Conservation (phyloP, 306 rosid species). For the Coriaria nepalensis region DNA sequence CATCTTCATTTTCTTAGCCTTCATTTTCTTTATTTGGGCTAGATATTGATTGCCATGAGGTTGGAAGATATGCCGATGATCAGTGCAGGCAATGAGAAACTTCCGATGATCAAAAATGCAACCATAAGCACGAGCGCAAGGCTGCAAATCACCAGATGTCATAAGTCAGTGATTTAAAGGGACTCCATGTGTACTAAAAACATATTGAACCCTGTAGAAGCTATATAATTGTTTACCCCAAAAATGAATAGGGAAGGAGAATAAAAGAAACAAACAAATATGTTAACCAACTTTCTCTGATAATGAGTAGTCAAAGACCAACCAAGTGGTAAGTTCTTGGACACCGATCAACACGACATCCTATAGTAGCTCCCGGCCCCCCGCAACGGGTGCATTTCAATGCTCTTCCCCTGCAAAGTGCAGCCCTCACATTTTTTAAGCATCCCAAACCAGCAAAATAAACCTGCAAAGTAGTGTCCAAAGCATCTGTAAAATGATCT, state of each 20-base stretch:
- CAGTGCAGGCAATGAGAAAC: constrained; percentile 97
- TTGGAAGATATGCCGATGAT: constrained; percentile 80
- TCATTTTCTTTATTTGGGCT: constrained; percentile 56
- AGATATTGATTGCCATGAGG: constrained; percentile 63
- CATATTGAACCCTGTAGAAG: too few species aligned
- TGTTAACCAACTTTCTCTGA: too few species aligned
- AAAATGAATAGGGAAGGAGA: too few species aligned
- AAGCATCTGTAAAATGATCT: neutral
- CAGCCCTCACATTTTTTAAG: constrained; percentile 91
- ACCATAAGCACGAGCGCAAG: constrained; percentile 93
- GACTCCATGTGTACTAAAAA: neutral
- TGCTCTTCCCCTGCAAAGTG: constrained; percentile 89
- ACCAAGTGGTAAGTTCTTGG: constrained; percentile 97
- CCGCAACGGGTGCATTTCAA: constrained; percentile 94
- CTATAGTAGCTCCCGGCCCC: constrained; percentile 91
- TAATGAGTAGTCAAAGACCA: constrained; percentile 17
- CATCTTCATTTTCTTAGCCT: constrained; percentile 75
- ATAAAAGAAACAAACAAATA: too few species aligned
- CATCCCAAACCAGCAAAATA: constrained; percentile 98
- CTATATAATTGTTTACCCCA: too few species aligned
- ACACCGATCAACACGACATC: constrained; percentile 98
- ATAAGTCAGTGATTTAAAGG: constrained; percentile 1
- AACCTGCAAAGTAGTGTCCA: constrained; percentile 47
- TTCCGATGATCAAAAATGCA: constrained; percentile 96
- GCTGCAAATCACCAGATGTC: constrained; percentile 38